Base-by-base conservation (phyloP, 1,284 basidiomycete species). In the Papiliotrema laurentii region DNA sequence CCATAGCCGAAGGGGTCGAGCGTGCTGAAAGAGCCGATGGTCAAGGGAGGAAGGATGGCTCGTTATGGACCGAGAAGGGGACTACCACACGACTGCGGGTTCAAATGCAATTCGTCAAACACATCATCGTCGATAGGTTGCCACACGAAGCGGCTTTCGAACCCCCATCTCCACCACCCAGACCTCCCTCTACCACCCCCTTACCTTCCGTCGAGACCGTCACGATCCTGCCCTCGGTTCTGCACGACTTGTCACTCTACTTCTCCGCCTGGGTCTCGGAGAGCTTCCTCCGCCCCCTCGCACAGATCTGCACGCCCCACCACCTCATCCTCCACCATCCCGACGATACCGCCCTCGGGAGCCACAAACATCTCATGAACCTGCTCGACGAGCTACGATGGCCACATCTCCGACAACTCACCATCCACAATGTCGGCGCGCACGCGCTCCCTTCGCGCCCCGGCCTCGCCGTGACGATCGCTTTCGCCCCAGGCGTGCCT, bases 381-480 rank as follows among this genome's bases (percentile, higher is more conserved):
- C 43, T 44, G 10, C 14, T 44, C 4, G 43, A 44, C 31, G 43
- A 44, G 22, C 31, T 44, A 3, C 43, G 43, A 5, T 44, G 43
- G 43, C 43, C 43, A 14, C 43, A 44, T n/a, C 31, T 44, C 9
- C 43, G 43, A 10, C n/a, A 21, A 10, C 19, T 44, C 4, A 22
- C 31, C 18, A 6, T 44, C 10, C 28, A 33, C 43, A 44, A 44
- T 22, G 22, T 44, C n/a, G 31, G 28, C 27, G 43, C 27, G 7
- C 43, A 44, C 27, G 43, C 43, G 21, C 7, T 44, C 5, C 43
- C 43, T 14, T 44, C 43, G 4, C 43, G 43, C 4, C 43, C 43
- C 13, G 30, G 31, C 31, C 30, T 44, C 14, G 5, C 21, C 5
- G 43, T 44, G 5, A 22, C n/a, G 4, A 22, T 44, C 4, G 14